A percentile compares a stretch with the other conserved stretches of the same genome.
Conservation (phyloP, 805 yeast species). For the Myxozyma udenii region DNA sequence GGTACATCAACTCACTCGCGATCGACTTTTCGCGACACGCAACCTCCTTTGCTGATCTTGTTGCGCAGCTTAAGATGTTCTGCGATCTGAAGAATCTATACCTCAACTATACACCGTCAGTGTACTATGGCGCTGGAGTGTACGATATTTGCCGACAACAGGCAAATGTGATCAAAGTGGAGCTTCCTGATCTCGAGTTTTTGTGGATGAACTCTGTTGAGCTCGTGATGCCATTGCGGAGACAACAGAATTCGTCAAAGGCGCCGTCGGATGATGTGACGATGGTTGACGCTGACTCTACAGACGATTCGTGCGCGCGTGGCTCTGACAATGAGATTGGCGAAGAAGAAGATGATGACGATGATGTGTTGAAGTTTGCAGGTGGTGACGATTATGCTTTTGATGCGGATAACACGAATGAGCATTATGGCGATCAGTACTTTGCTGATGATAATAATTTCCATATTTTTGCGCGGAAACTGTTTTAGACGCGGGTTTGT, state of each 20-base stretch:
- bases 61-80: slow-evolving; percentile 10
- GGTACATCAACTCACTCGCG: slow-evolving; percentile 14
- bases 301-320: neutral
- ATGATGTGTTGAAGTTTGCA: neutral
- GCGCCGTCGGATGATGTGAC: neutral
- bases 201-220: slow-evolving; percentile 29
- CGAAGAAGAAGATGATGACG: slow-evolving; percentile 2
- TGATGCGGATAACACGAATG: slow-evolving; percentile 8
- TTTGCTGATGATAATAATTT: slow-evolving; percentile 26
- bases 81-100: slow-evolving; percentile 6
- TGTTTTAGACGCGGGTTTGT: too few species aligned
- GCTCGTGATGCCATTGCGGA: slow-evolving; percentile 16
- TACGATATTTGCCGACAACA: slow-evolving; percentile 22
- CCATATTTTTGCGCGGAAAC: slow-evolving; percentile 14
- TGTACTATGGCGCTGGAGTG: slow-evolving; percentile 24
- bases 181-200: slow-evolving; percentile 11
- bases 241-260: neutral
- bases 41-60: slow-evolving; percentile 10
- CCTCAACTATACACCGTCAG: slow-evolving; percentile 25
- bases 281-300: neutral
- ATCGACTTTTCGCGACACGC: slow-evolving; percentile 22
- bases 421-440: slow-evolving; percentile 20
- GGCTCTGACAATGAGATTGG: neutral
- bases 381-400: neutral
- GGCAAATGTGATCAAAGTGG: slow-evolving; percentile 19